Conservation (phyloP, 495 filamentous ascomycete species). For the Zalerion maritima region DNA sequence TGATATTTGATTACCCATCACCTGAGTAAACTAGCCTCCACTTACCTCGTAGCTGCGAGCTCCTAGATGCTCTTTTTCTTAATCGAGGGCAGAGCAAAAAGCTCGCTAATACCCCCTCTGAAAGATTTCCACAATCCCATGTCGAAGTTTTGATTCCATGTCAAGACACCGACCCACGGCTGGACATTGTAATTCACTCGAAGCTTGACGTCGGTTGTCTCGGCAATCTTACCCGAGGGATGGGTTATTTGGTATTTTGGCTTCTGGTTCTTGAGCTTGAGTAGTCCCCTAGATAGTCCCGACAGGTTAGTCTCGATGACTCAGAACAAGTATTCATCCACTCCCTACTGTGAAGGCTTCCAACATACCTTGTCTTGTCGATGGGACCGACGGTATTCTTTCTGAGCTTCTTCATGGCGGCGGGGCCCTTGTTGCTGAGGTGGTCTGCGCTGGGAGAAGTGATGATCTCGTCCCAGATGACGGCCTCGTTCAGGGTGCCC, state of each 20-base stretch:
- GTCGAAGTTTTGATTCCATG: constrained; percentile 52
- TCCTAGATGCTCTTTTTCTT: constrained; percentile 55
- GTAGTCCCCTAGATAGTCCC: constrained; percentile 41
- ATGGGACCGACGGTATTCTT: constrained; percentile 33
- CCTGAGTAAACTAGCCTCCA: too few relatives aligned
- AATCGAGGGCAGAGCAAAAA: constrained; percentile 60
- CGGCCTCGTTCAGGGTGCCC: constrained; percentile 50
- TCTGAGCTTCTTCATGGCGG: constrained; percentile 35
- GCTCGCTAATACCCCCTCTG: constrained; percentile 44
- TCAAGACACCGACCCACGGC: constrained; percentile 83
- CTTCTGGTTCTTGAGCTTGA: constrained; percentile 62
- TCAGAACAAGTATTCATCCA: constrained; percentile 3
- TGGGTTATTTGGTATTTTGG: constrained; percentile 93
- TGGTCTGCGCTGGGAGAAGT: constrained; percentile 47
- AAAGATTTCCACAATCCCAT: constrained; percentile 48
- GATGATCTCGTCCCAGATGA: constrained; percentile 95
- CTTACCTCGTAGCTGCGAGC: too few relatives aligned
- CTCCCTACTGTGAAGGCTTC: not conserved
- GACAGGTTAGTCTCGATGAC: too few relatives aligned
- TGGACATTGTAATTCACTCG: constrained; percentile 88
- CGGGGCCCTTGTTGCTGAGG: constrained; percentile 35
- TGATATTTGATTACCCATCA: too few relatives aligned
- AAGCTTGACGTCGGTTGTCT: constrained; percentile 56
- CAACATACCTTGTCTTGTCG: constrained; percentile 32
- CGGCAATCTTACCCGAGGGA: constrained; percentile 58